Evolutionary conservation across 495 filamentous ascomycete species (phyloP).

Genomic region (Annulohypoxylon stygium): DNA sequence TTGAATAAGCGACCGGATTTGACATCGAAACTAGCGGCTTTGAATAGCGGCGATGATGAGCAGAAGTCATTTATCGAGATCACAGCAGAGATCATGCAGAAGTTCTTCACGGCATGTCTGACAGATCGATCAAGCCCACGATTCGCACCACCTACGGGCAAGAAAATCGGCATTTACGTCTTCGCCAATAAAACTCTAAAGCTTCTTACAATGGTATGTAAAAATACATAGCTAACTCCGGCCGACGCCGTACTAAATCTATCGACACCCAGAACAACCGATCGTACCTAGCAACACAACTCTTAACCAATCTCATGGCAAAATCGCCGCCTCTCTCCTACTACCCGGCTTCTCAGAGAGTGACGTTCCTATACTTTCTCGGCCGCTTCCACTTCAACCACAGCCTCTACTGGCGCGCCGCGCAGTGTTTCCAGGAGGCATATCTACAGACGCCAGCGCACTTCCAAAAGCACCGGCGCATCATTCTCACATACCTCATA

Average conservation of each 20-base stretch:
- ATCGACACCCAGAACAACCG: slow-evolving; percentile 65
- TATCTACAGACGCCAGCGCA: slow-evolving; percentile 80
- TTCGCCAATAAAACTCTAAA: slow-evolving; percentile 93
- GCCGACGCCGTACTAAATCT: slow-evolving; percentile 13
- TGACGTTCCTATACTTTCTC: slow-evolving; percentile 94
- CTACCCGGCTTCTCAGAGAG: slow-evolving; percentile 88
- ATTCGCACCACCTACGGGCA: slow-evolving; percentile 76
- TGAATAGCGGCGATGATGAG: slow-evolving; percentile 65
- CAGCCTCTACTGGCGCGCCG: slow-evolving; percentile 81
- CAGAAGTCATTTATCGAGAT: slow-evolving; percentile 81
- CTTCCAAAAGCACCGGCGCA: slow-evolving; percentile 77
- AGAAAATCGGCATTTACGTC: slow-evolving; percentile 86
- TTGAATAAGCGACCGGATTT: slow-evolving; percentile 82
- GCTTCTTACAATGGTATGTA: slow-evolving; percentile 81
- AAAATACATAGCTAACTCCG: neutral
- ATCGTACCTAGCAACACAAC: slow-evolving; percentile 77
- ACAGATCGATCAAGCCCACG: slow-evolving; percentile 79
- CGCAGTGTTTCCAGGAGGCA: slow-evolving; percentile 78
- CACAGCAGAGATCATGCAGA: slow-evolving; percentile 87
- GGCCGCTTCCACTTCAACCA: slow-evolving; percentile 89
- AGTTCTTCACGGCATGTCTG: slow-evolving; percentile 91
- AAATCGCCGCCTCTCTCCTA: slow-evolving; percentile 80
- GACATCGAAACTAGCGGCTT: slow-evolving; percentile 65
- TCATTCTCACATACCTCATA: slow-evolving; percentile 88
- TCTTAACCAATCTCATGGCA: slow-evolving; percentile 89